Conservation (phyloP, 1,139 yeast species). For the Fermentozyma sake region DNA sequence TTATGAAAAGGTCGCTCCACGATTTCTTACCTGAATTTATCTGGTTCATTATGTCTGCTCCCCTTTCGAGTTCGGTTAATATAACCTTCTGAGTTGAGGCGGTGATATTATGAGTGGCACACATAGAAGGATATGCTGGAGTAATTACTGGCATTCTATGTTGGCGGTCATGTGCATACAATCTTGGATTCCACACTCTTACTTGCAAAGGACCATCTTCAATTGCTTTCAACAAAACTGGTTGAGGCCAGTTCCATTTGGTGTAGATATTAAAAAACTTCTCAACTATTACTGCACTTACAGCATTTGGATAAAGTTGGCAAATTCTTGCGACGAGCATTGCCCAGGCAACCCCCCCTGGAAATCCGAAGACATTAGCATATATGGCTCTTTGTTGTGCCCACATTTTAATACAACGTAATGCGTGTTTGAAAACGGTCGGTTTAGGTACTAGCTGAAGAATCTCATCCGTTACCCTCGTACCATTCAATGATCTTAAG, state of each 20-base stretch:
- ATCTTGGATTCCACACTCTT: constrained; percentile 92
- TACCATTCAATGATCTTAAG: constrained; percentile 85
- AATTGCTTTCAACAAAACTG: constrained; percentile 83
- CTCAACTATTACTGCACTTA: constrained; percentile 82
- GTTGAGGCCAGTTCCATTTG: constrained; percentile 99
- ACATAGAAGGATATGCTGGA: constrained; percentile 99
- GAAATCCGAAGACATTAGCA: constrained; percentile 93
- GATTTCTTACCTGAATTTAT: constrained; percentile 57
- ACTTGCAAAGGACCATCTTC: constrained; percentile 98
- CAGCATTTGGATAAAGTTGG: constrained; percentile 94
- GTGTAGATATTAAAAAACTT: constrained; percentile 83
- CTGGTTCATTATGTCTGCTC: constrained; percentile 65
- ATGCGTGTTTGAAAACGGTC: constrained; percentile 86
- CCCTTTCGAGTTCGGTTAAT: constrained; percentile 69
- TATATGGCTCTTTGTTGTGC: constrained; percentile 93
- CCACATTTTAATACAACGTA: constrained; percentile 92
- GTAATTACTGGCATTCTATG: constrained; percentile 99
- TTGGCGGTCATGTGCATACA: constrained; percentile 80
- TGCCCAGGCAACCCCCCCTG: constrained; percentile 99
- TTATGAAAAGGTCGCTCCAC: constrained; percentile 74
- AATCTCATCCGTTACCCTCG: constrained; percentile 95
- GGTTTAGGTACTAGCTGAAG: constrained; percentile 86
- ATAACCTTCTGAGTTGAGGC: constrained; percentile 82
- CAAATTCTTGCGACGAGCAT: constrained; percentile 96
- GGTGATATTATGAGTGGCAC: constrained; percentile 95